Conservation (phyloP, 768 basidiomycete genomes). For the Lactifluus volemus region DNA sequence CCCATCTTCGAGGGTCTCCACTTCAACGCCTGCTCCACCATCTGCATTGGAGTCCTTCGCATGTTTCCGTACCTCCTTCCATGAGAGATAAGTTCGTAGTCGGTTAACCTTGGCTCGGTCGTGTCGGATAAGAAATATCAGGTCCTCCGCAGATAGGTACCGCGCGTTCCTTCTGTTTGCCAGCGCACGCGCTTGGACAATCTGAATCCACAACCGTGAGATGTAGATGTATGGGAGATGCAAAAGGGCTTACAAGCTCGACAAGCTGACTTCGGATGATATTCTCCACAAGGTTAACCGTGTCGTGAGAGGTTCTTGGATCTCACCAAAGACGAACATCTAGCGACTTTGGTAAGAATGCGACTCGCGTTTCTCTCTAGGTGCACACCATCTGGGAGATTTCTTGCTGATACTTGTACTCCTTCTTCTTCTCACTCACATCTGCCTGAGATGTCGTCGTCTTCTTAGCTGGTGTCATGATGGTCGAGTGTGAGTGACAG, state of each 20-base stretch:
- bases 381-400: slow-evolving; percentile 83
- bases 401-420: slow-evolving; percentile 87
- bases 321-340: slow-evolving; percentile 98
- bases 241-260: slow-evolving; percentile 56
- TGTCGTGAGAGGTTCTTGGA: slow-evolving; percentile 84
- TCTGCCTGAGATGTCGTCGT: slow-evolving; percentile 1
- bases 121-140: slow-evolving; percentile 92
- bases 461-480: slow-evolving; percentile 20
- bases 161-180: slow-evolving; percentile 78
- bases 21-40: slow-evolving; percentile 71
- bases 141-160: slow-evolving; percentile 84
- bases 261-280: slow-evolving; percentile 86
- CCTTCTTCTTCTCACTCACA: slow-evolving; percentile 28
- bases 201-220: slow-evolving; percentile 36
- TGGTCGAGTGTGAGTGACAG: neutral
- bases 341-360: slow-evolving; percentile 24
- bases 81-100: slow-evolving; percentile 85
- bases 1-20: slow-evolving; percentile 77
- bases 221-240: neutral
- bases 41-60: slow-evolving; percentile 86
- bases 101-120: slow-evolving; percentile 92
- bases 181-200: slow-evolving; percentile 80
- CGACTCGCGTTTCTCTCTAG: neutral
- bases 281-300: slow-evolving; percentile 92
- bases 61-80: slow-evolving; percentile 95